Evolutionary conservation across 371 early-diverging fungal species (phyloP).

Genomic region (Mucor circinelloides): DNA sequence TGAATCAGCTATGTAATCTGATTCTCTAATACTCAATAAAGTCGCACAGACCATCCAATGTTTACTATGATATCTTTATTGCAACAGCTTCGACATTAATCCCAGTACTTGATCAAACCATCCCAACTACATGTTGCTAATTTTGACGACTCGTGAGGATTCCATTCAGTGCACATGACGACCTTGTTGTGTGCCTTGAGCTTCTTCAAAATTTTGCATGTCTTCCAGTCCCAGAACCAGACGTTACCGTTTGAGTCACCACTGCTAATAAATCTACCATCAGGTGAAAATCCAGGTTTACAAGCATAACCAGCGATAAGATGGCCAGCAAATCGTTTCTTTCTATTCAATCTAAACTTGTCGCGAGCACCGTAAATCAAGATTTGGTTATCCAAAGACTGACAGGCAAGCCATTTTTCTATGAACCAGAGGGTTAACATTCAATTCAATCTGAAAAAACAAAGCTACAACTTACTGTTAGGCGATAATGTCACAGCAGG

Average conservation of each 20-base stretch:
- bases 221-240: conserved; percentile 97
- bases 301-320: conserved; percentile 95
- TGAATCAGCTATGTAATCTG: no score
- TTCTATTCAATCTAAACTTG: conserved; percentile 85
- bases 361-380: conserved; percentile 87
- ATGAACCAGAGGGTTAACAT: conserved; percentile 4
- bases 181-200: conserved; percentile 92
- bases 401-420: conserved; percentile 94
- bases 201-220: conserved; percentile 81
- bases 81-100: conserved; percentile 36
- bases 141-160: conserved; percentile 93
- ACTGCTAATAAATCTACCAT: conserved; percentile 85
- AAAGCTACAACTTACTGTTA: conserved; percentile 62
- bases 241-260: conserved; percentile 94
- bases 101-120: conserved; percentile 93
- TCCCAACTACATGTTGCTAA: conserved; percentile 97
- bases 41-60: no score
- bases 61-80: neutral
- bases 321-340: conserved; percentile 93
- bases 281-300: conserved; percentile 91
- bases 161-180: conserved; percentile 90
- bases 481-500: conserved; percentile 90
- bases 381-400: conserved; percentile 95
- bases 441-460: neutral
- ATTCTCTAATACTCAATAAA: no score